Evolutionary conservation across 805 yeast genomes (phyloP).

Genomic region (Pichia nanzhaoensis): DNA sequence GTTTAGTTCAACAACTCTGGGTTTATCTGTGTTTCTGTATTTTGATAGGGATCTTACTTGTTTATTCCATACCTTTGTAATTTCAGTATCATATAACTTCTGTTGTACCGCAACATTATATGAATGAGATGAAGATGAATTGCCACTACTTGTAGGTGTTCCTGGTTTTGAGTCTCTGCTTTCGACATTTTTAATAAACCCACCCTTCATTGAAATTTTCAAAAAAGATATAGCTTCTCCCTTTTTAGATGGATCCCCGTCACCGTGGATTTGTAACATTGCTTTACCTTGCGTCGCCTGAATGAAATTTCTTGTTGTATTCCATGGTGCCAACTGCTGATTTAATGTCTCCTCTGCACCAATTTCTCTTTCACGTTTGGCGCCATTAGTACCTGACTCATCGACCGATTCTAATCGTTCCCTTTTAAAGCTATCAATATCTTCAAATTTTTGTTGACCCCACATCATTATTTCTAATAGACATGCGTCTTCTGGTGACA

Average conservation of each 20-base stretch:
- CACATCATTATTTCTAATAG: constrained; percentile 87
- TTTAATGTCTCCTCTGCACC: constrained; percentile 55
- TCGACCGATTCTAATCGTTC: constrained; percentile 30
- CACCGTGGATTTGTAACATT: constrained; percentile 90
- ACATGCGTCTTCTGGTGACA: constrained; percentile 86
- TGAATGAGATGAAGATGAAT: constrained; percentile 50
- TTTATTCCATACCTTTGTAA: constrained; percentile 80
- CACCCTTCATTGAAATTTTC: constrained; percentile 92
- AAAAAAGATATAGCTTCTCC: constrained; percentile 86
- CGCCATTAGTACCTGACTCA: constrained; percentile 11
- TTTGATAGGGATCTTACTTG: constrained; percentile 59
- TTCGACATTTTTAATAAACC: constrained; percentile 42
- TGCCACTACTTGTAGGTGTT: constrained; percentile 12
- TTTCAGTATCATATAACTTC: constrained; percentile 85
- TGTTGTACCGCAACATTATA: constrained; percentile 83
- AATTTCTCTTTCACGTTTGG: constrained; percentile 24
- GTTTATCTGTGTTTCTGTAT: constrained; percentile 19
- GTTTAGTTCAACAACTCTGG: constrained; percentile 19
- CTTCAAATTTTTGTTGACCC: constrained; percentile 86
- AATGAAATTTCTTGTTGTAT: constrained; percentile 81
- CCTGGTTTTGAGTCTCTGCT: constrained; percentile 13
- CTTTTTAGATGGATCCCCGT: constrained; percentile 90
- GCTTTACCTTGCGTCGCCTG: constrained; percentile 95
- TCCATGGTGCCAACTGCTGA: constrained; percentile 92
- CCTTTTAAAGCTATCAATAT: constrained; percentile 51